A percentile compares a stretch with the other conserved stretches of the same genome.
These are phyloP conservation scores for Trametes cingulata DNA, from an alignment of 768 basidiomycete genomes.

Conservation along the genomic window DNA sequence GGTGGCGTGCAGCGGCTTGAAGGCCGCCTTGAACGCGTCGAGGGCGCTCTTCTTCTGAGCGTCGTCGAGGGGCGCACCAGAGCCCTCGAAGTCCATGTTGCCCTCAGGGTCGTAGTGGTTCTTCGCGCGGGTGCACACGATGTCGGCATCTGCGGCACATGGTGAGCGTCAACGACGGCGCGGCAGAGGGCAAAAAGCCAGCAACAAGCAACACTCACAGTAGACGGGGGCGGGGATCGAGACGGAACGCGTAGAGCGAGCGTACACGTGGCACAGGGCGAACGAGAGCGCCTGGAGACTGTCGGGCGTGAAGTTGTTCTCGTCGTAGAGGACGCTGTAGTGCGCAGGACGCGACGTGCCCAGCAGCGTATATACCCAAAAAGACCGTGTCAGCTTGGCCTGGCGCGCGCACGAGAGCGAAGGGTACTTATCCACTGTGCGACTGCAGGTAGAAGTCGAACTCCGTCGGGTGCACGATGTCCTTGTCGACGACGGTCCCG, in stretches of 20 bases:
- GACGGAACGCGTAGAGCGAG: conserved; percentile 76
- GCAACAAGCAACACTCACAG: conserved; percentile 48
- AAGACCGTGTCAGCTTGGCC: conserved; percentile 13
- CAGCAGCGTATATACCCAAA: conserved; percentile 40
- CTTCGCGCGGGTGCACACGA: conserved; percentile 74
- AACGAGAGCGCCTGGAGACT: conserved; percentile 71
- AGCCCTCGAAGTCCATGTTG: conserved; percentile 59
- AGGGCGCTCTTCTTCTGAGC: conserved; percentile 42
- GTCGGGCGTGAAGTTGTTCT: conserved; percentile 68
- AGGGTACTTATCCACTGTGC: conserved; percentile 55
- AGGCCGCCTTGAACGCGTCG: conserved; percentile 47
- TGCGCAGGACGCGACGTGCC: conserved; percentile 75
- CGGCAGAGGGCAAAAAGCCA: not conserved
- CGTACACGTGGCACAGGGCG: conserved; percentile 79
- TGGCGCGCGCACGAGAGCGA: not conserved
- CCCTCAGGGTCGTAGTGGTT: conserved; percentile 74
- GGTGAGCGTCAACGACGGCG: not conserved
- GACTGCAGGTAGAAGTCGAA: conserved; percentile 80
- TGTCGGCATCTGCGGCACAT: conserved; percentile 62
- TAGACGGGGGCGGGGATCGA: conserved; percentile 84
- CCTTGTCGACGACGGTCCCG: conserved; percentile 75
- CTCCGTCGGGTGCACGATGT: conserved; percentile 68
- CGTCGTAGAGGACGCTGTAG: conserved; percentile 52
- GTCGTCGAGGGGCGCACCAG: conserved; percentile 44
- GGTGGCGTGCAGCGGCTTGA: conserved; percentile 55